phyloP scores from a whole-genome alignment of 495 filamentous ascomycete species.

The Neurospora tetraspora region DNA sequence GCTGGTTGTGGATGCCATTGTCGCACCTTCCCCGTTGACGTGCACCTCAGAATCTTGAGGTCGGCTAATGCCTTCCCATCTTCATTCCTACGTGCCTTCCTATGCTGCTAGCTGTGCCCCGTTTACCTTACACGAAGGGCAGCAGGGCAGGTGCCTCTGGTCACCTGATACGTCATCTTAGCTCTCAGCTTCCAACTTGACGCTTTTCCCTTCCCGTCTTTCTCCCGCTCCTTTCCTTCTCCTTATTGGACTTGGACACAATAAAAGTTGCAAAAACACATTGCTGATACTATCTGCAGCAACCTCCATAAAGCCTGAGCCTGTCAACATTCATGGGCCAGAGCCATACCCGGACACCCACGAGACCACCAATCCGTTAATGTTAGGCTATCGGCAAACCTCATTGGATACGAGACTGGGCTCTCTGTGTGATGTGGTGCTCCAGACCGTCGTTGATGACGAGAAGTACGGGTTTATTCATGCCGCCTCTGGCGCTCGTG shows the following conservation, averaged over 20 bases:
- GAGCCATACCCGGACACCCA: background rate
- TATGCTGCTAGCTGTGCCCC: background rate
- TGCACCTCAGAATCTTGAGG: background rate
- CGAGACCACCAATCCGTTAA: background rate
- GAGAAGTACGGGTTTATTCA: background rate
- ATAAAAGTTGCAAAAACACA: background rate
- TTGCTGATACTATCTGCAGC: background rate
- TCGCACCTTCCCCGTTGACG: background rate
- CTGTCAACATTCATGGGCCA: background rate
- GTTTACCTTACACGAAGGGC: background rate
- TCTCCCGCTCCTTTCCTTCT: background rate
- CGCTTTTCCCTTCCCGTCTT: background rate
- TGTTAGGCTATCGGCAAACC: background rate
- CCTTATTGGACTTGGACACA: background rate
- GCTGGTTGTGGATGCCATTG: background rate
- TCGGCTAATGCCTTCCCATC: background rate
- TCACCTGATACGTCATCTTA: background rate
- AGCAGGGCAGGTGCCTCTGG: background rate
- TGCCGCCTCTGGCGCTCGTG: background rate
- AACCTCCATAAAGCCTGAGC: background rate
- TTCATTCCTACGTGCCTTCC: background rate
- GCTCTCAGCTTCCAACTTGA: background rate
- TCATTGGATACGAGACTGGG: background rate
- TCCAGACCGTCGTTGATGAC: background rate
- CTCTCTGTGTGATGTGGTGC: background rate